These are phyloP conservation scores for Lactarius indigo DNA, from an alignment of 768 basidiomycete genomes.

Conservation along the genomic window DNA sequence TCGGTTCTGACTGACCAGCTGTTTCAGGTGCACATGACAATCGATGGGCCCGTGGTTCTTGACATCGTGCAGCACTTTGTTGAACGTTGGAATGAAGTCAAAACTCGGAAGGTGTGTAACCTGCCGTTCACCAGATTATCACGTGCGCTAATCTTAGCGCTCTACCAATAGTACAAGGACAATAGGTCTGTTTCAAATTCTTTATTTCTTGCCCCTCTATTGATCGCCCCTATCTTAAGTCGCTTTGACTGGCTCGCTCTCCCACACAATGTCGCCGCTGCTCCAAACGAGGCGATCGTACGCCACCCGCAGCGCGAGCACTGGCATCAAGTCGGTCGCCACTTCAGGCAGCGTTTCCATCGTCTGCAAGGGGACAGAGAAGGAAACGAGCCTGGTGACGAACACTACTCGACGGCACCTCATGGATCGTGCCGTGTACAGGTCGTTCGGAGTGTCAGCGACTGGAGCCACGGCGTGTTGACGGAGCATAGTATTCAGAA, in stretches of 20 bases:
- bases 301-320: slow-evolving; percentile 69
- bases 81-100: slow-evolving; percentile 89
- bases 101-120: slow-evolving; percentile 64
- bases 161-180: slow-evolving; percentile 33
- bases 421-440: slow-evolving; percentile 67
- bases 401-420: slow-evolving; percentile 39
- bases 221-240: slow-evolving; percentile 31
- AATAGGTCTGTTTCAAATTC: slow-evolving; percentile 41
- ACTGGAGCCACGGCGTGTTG: slow-evolving; percentile 93
- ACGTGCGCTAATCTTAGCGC: neutral
- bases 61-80: slow-evolving; percentile 93
- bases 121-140: neutral
- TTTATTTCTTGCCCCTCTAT: neutral
- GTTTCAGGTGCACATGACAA: slow-evolving; percentile 74
- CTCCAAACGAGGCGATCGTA: slow-evolving; percentile 65
- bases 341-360: slow-evolving; percentile 33
- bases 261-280: slow-evolving; percentile 61
- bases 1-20: slow-evolving; percentile 3
- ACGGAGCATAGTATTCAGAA: slow-evolving; percentile 91
- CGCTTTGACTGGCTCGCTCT: slow-evolving; percentile 69
- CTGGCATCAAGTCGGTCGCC: slow-evolving; percentile 41
- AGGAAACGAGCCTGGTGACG: slow-evolving; percentile 37
- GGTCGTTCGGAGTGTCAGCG: slow-evolving; percentile 79
- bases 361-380: slow-evolving; percentile 29
- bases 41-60: slow-evolving; percentile 76